Percentiles rank a stretch among this genome's conserved stretches.
Conservation (phyloP, 176 grass and related monocot genomes). For the Oryza rufipogon region DNA sequence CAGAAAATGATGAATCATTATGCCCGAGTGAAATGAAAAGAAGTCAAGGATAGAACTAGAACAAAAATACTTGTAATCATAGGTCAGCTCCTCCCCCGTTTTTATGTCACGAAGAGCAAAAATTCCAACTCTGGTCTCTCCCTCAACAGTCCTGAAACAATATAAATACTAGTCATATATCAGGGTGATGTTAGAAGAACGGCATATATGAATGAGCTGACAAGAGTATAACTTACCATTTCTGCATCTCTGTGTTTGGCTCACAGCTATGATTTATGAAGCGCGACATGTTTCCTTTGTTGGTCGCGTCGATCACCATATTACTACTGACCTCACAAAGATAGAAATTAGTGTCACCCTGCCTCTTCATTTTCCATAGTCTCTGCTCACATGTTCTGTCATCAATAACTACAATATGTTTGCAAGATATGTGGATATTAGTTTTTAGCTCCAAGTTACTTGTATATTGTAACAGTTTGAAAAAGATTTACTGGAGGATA, state of each 20-base stretch:
- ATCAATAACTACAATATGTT: constrained; percentile 76
- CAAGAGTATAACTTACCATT: constrained; percentile 72
- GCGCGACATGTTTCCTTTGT: constrained; percentile 91
- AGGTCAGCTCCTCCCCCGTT: constrained; percentile 84
- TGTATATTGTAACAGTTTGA: not conserved
- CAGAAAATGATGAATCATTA: constrained; percentile 27
- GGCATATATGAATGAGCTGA: constrained; percentile 36
- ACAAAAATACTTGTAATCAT: constrained; percentile 91
- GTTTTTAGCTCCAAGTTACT: constrained; percentile 2
- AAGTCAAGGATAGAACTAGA: not conserved
- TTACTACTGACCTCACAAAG: constrained; percentile 92
- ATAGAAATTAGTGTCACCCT: constrained; percentile 83
- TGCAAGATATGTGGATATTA: constrained; percentile 39
- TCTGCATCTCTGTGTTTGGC: constrained; percentile 97
- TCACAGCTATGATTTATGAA: constrained; percentile 99
- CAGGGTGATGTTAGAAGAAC: constrained; percentile 16
- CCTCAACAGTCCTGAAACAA: constrained; percentile 80
- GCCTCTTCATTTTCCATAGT: constrained; percentile 93
- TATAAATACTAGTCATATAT: constrained; percentile 45
- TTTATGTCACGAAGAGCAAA: constrained; percentile 84
- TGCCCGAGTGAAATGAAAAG: not conserved
- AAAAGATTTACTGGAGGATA: not conserved
- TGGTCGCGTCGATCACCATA: constrained; percentile 96
- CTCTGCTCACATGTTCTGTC: constrained; percentile 93
- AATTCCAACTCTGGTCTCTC: constrained; percentile 95